Conservation (phyloP, 2,329 filamentous ascomycete genomes). For the Botryosphaeria dothidea region DNA sequence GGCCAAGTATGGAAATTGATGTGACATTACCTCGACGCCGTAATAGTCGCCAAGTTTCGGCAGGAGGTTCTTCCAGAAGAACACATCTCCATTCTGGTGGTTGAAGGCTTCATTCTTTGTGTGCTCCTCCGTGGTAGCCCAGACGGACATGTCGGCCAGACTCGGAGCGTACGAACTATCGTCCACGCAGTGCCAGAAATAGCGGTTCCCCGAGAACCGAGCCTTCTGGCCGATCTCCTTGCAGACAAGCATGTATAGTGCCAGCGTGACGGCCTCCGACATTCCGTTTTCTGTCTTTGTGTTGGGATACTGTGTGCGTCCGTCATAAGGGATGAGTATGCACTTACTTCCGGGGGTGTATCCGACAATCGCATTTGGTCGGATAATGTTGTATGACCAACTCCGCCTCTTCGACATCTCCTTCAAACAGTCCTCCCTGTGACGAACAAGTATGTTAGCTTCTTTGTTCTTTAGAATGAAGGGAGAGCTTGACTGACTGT, state of each 20-base stretch:
- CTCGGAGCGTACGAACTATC: constrained; percentile 34
- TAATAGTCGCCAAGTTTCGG: constrained; percentile 42
- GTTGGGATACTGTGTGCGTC: too few species aligned
- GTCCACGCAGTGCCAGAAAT: constrained; percentile 36
- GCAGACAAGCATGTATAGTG: constrained; percentile 41
- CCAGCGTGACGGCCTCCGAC: constrained; percentile 44
- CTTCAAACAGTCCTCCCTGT: constrained; percentile 21
- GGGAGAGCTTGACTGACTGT: too few species aligned
- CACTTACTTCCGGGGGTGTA: constrained; percentile 21
- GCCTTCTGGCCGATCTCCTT: constrained; percentile 36
- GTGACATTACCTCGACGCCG: constrained; percentile 26
- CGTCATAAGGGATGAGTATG: too few species aligned
- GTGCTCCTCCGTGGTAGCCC: constrained; percentile 34
- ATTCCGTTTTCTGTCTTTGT: constrained; percentile 30
- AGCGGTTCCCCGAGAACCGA: constrained; percentile 36
- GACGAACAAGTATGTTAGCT: too few species aligned
- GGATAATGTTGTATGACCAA: constrained; percentile 34
- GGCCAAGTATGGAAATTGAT: background rate
- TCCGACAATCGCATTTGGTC: constrained; percentile 32
- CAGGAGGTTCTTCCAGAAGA: constrained; percentile 44
- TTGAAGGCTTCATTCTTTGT: constrained; percentile 45
- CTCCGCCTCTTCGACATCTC: constrained; percentile 21
- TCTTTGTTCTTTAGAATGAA: too few species aligned
- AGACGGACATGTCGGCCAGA: constrained; percentile 42
- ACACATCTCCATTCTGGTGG: constrained; percentile 40